A percentile compares a stretch with the other conserved stretches of the same genome.
phyloP scores from a whole-genome alignment of 2,329 filamentous ascomycete species.

The Diplodia corticola region DNA sequence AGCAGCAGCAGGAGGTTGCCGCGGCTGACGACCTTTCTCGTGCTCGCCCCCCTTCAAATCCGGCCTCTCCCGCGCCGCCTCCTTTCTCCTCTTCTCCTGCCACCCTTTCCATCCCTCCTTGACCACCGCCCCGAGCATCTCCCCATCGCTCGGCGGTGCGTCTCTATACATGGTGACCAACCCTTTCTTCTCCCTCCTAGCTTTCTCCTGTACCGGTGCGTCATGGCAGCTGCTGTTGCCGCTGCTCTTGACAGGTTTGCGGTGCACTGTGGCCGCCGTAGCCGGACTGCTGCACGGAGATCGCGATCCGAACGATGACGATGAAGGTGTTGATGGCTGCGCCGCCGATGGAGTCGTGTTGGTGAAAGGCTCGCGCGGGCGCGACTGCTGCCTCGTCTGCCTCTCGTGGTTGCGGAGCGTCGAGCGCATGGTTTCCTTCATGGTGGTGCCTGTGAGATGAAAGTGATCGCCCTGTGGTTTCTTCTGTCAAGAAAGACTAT shows the following conservation, averaged over 20 bases:
- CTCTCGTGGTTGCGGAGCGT: neutral
- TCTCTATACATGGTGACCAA: neutral
- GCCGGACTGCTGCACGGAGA: neutral
- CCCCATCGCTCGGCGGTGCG: neutral
- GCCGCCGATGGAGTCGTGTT: too few species aligned
- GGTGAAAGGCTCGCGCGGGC: neutral
- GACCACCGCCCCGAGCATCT: neutral
- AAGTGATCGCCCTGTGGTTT: neutral
- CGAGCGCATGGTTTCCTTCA: conserved; percentile 8
- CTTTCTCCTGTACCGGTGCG: neutral
- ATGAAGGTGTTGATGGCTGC: neutral
- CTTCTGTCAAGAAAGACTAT: neutral
- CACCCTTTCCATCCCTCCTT: neutral
- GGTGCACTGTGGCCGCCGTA: neutral
- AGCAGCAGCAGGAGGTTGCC: neutral
- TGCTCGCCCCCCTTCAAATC: neutral
- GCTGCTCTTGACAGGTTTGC: neutral
- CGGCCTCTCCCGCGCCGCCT: neutral
- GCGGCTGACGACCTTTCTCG: neutral
- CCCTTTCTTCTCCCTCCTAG: neutral
- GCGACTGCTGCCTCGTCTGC: neutral
- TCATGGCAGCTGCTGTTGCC: neutral
- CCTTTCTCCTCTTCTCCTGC: neutral
- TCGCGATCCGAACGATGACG: neutral
- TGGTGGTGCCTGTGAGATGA: neutral